These are phyloP conservation scores for Boletus reticuloceps DNA, from an alignment of 768 basidiomycete genomes.

Conservation along the genomic window DNA sequence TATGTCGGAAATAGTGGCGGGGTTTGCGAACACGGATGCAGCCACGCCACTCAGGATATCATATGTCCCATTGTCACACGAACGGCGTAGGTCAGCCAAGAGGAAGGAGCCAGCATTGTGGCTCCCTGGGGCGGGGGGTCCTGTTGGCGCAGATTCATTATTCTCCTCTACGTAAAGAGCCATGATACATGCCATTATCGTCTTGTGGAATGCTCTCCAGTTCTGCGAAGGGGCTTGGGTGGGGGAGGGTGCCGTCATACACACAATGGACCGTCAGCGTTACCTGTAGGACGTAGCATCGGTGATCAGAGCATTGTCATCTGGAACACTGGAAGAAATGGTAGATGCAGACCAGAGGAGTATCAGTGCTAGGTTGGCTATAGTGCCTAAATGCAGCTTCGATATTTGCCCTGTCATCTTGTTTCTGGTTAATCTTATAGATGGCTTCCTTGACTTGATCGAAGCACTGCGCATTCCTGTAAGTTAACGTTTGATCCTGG, in stretches of 20 bases:
- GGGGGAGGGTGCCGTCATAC: neutral
- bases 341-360: too few relatives aligned
- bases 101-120: neutral
- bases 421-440: neutral
- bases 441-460: slow-evolving; percentile 8
- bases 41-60: neutral
- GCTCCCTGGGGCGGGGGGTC: too few relatives aligned
- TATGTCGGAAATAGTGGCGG: neutral
- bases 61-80: neutral
- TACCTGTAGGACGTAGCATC: neutral
- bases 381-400: slow-evolving; percentile 6
- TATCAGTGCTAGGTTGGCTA: neutral
- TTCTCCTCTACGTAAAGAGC: neutral
- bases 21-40: neutral
- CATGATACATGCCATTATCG: neutral
- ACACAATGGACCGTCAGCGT: neutral
- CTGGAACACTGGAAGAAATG: neutral
- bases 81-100: neutral
- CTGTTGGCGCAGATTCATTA: neutral
- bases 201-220: neutral
- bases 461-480: neutral
- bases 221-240: neutral
- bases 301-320: neutral
- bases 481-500: slow-evolving; percentile 3
- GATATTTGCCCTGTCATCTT: slow-evolving; percentile 7